phyloP scores from a whole-genome alignment of 1,284 basidiomycete genomes.

The Ganoderma sinense region DNA sequence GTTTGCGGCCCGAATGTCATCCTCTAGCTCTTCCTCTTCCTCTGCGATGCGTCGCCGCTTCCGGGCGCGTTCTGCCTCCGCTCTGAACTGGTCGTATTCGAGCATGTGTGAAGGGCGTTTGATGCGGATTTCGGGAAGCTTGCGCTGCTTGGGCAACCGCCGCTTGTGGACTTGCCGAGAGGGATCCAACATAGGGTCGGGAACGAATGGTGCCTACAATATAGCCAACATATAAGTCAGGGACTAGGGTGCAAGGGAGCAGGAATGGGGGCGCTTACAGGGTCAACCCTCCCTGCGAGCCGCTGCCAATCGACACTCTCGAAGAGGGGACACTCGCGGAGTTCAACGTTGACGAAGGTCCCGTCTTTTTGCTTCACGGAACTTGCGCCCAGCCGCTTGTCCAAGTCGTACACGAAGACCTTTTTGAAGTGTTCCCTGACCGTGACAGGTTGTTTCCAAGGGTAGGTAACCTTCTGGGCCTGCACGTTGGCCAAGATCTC shows the following conservation, averaged over 20 bases:
- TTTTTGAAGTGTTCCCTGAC: slow-evolving; percentile 50
- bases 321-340: slow-evolving; percentile 37
- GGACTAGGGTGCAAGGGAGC: background rate
- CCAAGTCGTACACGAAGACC: slow-evolving; percentile 43
- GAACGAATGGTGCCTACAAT: background rate
- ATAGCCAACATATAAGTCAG: slow-evolving; percentile 42
- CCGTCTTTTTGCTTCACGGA: slow-evolving; percentile 34
- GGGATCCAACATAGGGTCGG: background rate
- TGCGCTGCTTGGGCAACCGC: slow-evolving; percentile 11
- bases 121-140: slow-evolving; percentile 18
- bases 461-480: background rate
- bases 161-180: background rate
- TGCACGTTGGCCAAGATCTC: background rate
- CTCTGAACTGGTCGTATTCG: slow-evolving; percentile 11
- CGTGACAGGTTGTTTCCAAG: slow-evolving; percentile 40
- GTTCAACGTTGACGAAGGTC: slow-evolving; percentile 26
- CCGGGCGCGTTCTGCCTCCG: slow-evolving; percentile 10
- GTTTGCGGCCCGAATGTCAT: background rate
- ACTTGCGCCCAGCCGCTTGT: slow-evolving; percentile 49
- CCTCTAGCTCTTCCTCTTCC: background rate
- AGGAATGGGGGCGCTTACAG: slow-evolving; percentile 18
- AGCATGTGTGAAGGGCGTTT: slow-evolving; percentile 13
- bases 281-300: slow-evolving; percentile 17
- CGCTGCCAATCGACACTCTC: slow-evolving; percentile 20
- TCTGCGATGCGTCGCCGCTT: slow-evolving; percentile 19